Conservation (phyloP, 2,329 filamentous ascomycete genomes). For the Immersiporthe knoxdaviesiana region DNA sequence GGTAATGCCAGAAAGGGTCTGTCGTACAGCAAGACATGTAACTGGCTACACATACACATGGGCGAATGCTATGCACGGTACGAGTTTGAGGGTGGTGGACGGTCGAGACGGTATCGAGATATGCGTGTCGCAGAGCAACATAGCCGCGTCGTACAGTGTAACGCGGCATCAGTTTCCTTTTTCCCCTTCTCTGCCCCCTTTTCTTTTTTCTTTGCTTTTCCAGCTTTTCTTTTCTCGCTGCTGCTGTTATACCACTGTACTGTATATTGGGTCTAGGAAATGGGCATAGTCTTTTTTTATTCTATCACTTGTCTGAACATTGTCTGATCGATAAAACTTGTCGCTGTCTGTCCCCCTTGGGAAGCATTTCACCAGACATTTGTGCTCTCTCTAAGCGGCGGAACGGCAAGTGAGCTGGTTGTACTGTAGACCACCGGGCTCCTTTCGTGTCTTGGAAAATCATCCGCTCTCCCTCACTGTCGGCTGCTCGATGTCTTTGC, state of each 20-base stretch:
- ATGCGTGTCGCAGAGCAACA: conserved; percentile 22
- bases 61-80: conserved; percentile 10
- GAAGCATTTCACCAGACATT: background rate
- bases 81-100: conserved; percentile 17
- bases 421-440: background rate
- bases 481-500: background rate
- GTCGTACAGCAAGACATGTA: conserved; percentile 20
- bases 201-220: background rate
- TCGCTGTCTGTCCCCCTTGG: background rate
- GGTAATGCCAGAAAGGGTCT: conserved; percentile 21
- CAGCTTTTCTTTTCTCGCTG: background rate
- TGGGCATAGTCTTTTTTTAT: conserved; percentile 18
- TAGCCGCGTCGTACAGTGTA: conserved; percentile 19
- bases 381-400: background rate
- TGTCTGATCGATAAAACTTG: conserved; percentile 8
- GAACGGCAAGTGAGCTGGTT: background rate
- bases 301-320: background rate
- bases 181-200: conserved; percentile 9
- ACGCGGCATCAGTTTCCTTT: background rate
- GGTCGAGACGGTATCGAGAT: conserved; percentile 15
- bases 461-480: background rate
- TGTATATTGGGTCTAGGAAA: conserved; percentile 21
- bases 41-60: conserved; percentile 17
- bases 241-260: conserved; percentile 27
- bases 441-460: background rate